Evolutionary conservation across 2,329 filamentous ascomycete species (phyloP).

Genomic region (Fusarium brevicatenulatum): DNA sequence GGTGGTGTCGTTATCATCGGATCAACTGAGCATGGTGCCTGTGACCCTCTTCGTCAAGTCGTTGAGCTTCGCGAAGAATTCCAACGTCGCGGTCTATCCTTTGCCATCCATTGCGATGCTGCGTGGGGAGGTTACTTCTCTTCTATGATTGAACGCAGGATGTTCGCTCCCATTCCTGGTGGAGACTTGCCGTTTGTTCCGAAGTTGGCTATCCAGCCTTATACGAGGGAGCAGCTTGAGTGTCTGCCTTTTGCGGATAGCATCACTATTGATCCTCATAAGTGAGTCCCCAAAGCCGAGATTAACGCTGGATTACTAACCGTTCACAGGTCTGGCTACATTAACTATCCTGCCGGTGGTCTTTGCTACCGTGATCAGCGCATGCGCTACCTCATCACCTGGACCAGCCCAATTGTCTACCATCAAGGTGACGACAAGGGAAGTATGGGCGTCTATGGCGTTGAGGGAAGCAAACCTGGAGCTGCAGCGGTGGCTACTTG

Average conservation of each 20-base stretch:
- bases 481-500: background rate
- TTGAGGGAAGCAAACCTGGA: background rate
- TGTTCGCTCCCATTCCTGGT: background rate
- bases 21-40: background rate
- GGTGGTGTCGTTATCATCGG: background rate
- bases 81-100: background rate
- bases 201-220: background rate
- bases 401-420: background rate
- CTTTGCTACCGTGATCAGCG: background rate
- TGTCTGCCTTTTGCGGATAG: background rate
- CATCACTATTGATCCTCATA: background rate
- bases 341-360: background rate
- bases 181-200: background rate
- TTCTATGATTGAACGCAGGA: background rate
- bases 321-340: background rate
- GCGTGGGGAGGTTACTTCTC: background rate
- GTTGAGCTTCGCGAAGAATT: background rate
- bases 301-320: fast-evolving
- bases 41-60: background rate
- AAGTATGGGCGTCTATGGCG: background rate
- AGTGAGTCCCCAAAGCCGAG: fast-evolving
- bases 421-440: background rate
- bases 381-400: background rate
- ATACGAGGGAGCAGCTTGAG: background rate
- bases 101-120: background rate